phyloP scores from a whole-genome alignment of 2,329 filamentous ascomycete species.

The Alternaria hordeiaustralica region DNA sequence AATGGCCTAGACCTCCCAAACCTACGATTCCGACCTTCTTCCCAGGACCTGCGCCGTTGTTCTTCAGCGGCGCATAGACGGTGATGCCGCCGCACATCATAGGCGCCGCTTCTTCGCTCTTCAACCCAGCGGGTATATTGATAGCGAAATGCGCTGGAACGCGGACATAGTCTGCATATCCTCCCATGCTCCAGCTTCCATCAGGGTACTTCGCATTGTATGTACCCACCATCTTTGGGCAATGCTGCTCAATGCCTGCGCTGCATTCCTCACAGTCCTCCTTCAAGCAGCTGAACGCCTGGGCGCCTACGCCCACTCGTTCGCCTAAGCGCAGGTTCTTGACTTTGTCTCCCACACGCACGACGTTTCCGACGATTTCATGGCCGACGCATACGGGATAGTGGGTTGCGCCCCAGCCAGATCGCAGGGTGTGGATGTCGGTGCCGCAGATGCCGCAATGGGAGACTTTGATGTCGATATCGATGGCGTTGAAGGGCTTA shows the following conservation, averaged over 20 bases:
- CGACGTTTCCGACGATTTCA: conserved; percentile 51
- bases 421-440: conserved; percentile 49
- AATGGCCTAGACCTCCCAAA: conserved; percentile 76
- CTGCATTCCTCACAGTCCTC: conserved; percentile 61
- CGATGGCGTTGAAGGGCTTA: conserved; percentile 47
- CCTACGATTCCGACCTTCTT: conserved; percentile 75
- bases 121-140: conserved; percentile 60
- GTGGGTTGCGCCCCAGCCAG: conserved; percentile 55
- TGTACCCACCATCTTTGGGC: conserved; percentile 60
- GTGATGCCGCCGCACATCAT: conserved; percentile 82
- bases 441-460: conserved; percentile 47
- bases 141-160: conserved; percentile 65
- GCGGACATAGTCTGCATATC: conserved; percentile 63
- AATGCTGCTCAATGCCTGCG: conserved; percentile 53
- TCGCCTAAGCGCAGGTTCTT: conserved; percentile 65
- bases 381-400: conserved; percentile 53
- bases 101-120: conserved; percentile 64
- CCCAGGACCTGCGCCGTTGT: conserved; percentile 72
- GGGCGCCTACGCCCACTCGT: conserved; percentile 61
- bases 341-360: conserved; percentile 45
- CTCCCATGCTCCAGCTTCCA: conserved; percentile 71
- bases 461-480: conserved; percentile 45
- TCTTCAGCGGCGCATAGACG: conserved; percentile 70
- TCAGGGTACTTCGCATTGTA: conserved; percentile 64
- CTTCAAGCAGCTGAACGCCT: conserved; percentile 56